Evolutionary conservation across 768 basidiomycete genomes (phyloP).

Genomic region (Steccherinum ochraceum): DNA sequence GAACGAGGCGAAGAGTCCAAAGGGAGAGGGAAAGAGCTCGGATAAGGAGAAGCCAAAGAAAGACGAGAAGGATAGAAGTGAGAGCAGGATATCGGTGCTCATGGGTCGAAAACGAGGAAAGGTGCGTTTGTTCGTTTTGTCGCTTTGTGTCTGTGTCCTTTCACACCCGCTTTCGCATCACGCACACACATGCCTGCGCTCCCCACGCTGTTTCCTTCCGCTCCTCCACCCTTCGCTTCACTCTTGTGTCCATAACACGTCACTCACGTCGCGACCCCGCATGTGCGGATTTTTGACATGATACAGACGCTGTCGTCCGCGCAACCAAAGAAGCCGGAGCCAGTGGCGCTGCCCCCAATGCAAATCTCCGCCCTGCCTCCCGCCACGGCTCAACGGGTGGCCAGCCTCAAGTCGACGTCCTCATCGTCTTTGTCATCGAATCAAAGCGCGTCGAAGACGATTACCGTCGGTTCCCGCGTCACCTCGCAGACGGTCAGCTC

Average conservation of each 20-base stretch:
- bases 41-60: constrained; percentile 63
- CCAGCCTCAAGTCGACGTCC: constrained; percentile 61
- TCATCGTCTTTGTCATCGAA: constrained; percentile 40
- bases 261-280: constrained; percentile 9
- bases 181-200: constrained; percentile 1
- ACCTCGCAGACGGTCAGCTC: constrained; percentile 84
- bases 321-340: constrained; percentile 67
- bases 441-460: constrained; percentile 31
- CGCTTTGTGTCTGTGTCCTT: background rate
- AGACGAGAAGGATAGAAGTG: constrained; percentile 77
- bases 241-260: constrained; percentile 6
- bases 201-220: background rate
- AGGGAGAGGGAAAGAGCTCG: constrained; percentile 37
- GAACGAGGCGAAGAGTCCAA: constrained; percentile 31
- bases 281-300: constrained; percentile 6
- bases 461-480: constrained; percentile 42
- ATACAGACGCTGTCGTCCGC: constrained; percentile 75
- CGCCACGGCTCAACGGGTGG: constrained; percentile 78
- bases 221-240: background rate
- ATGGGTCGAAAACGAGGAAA: constrained; percentile 91
- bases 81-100: constrained; percentile 81
- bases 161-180: constrained; percentile 1
- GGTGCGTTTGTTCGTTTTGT: constrained; percentile 38
- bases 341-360: constrained; percentile 80
- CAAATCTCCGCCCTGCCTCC: constrained; percentile 83